A percentile compares a stretch with the other conserved stretches of the same genome.
Conservation (phyloP, 2,329 filamentous ascomycete genomes). For the Hirsutella thompsonii region DNA sequence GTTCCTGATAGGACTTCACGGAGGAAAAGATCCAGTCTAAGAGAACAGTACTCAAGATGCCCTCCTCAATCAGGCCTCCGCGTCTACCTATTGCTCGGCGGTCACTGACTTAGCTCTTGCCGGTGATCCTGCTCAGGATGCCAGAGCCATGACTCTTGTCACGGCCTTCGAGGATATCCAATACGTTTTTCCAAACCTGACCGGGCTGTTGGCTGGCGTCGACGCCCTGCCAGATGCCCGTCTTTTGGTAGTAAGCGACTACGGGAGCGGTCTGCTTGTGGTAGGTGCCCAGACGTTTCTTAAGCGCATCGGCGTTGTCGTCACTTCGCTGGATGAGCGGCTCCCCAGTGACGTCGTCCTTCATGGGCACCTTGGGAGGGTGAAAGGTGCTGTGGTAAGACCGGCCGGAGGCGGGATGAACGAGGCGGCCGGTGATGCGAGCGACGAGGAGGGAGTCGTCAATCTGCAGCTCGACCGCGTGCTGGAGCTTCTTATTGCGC, state of each 20-base stretch:
- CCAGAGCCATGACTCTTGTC: slow-evolving; percentile 24
- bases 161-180: slow-evolving; percentile 65
- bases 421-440: slow-evolving; percentile 88
- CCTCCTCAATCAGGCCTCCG: too few species aligned
- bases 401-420: slow-evolving; percentile 92
- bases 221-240: slow-evolving; percentile 89
- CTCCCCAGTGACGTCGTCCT: slow-evolving; percentile 92
- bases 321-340: slow-evolving; percentile 91
- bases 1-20: neutral
- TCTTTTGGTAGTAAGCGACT: slow-evolving; percentile 92
- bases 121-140: slow-evolving; percentile 24
- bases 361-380: slow-evolving; percentile 89
- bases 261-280: slow-evolving; percentile 89
- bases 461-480: slow-evolving; percentile 93
- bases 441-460: slow-evolving; percentile 88
- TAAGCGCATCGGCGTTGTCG: slow-evolving; percentile 90
- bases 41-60: too few species aligned
- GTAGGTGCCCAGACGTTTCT: slow-evolving; percentile 89
- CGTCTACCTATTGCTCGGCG: too few species aligned
- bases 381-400: slow-evolving; percentile 99
- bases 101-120: slow-evolving; percentile 12
- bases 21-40: neutral
- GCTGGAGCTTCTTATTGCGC: slow-evolving; percentile 75
- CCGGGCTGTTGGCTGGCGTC: slow-evolving; percentile 94
- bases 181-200: slow-evolving; percentile 87